These are phyloP conservation scores for Entelexis paramagnoliae DNA, from an alignment of 1,139 yeast species.

Conservation along the genomic window DNA sequence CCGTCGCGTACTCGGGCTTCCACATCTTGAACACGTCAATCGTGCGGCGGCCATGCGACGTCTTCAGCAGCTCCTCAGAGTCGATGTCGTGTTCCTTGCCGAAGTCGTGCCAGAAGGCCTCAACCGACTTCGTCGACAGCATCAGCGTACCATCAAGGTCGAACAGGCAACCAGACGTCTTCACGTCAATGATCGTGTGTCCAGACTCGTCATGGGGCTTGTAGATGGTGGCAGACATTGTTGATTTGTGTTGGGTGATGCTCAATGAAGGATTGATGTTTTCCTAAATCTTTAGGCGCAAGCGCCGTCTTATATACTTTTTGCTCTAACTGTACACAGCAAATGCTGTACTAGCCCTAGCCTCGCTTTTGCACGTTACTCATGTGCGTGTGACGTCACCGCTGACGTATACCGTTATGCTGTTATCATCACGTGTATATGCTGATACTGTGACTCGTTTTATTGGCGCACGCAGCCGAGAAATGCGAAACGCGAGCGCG, in stretches of 20 bases:
- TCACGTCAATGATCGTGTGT: conserved; percentile 17
- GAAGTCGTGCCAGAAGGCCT: conserved; percentile 68
- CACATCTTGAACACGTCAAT: conserved; percentile 63
- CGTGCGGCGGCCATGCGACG: conserved; percentile 77
- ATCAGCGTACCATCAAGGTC: conserved; percentile 82
- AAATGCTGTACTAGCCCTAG: background rate
- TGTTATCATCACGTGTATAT: conserved; percentile 3
- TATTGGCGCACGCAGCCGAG: background rate
- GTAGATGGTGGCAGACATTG: conserved; percentile 14
- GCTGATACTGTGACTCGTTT: background rate
- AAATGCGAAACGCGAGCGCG: background rate
- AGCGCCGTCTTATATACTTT: background rate
- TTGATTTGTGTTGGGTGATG: background rate
- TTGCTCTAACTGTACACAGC: background rate
- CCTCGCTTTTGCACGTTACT: background rate
- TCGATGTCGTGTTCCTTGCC: conserved; percentile 63
- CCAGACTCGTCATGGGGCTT: conserved; percentile 9
- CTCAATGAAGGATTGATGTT: background rate
- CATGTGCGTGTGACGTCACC: background rate
- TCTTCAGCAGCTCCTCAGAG: conserved; percentile 57
- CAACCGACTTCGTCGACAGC: conserved; percentile 71
- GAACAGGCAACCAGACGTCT: conserved; percentile 40
- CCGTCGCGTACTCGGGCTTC: conserved; percentile 65
- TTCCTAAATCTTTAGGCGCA: background rate
- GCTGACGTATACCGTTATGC: conserved; percentile 5